Percentiles rank a stretch among this genome's conserved stretches.
Evolutionary conservation across 805 yeast genomes (phyloP).

Genomic region (Wickerhamiella brachini): DNA sequence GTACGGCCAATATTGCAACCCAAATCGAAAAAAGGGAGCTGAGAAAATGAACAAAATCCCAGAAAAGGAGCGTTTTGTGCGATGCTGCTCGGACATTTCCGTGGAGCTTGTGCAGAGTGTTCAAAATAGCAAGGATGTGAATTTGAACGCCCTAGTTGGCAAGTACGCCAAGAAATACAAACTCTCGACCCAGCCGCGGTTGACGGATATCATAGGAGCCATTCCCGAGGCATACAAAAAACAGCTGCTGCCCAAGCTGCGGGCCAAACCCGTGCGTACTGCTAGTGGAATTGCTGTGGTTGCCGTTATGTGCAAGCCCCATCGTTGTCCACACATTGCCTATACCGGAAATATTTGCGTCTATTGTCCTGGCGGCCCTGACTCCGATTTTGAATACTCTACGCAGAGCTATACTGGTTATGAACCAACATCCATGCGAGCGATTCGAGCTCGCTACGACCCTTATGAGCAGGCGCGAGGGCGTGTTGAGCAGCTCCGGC

Average conservation of each 20-base stretch:
- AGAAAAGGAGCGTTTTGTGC: slow-evolving; percentile 83
- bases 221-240: slow-evolving; percentile 94
- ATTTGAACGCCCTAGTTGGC: slow-evolving; percentile 78
- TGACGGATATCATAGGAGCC: slow-evolving; percentile 87
- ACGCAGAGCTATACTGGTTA: slow-evolving; percentile 98
- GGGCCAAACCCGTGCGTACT: slow-evolving; percentile 98
- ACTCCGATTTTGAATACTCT: slow-evolving; percentile 92
- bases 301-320: slow-evolving; percentile 99
- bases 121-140: slow-evolving; percentile 62
- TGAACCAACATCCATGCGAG: slow-evolving; percentile 98
- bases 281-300: slow-evolving; percentile 98
- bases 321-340: slow-evolving; percentile 97
- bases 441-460: slow-evolving; percentile 96
- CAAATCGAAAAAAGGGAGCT: slow-evolving; percentile 14
- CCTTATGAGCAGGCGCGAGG: slow-evolving; percentile 99
- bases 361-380: slow-evolving; percentile 98
- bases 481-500: slow-evolving; percentile 87
- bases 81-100: slow-evolving; percentile 86
- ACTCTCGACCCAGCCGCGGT: slow-evolving; percentile 80
- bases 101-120: slow-evolving; percentile 70
- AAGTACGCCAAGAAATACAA: slow-evolving; percentile 81
- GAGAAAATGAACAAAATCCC: slow-evolving; percentile 59
- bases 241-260: slow-evolving; percentile 77
- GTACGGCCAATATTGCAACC: no score
- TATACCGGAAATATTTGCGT: slow-evolving; percentile 98